Conservation (phyloP, 108 stramenopile genomes). For the Fistulifera pelliculosa region DNA sequence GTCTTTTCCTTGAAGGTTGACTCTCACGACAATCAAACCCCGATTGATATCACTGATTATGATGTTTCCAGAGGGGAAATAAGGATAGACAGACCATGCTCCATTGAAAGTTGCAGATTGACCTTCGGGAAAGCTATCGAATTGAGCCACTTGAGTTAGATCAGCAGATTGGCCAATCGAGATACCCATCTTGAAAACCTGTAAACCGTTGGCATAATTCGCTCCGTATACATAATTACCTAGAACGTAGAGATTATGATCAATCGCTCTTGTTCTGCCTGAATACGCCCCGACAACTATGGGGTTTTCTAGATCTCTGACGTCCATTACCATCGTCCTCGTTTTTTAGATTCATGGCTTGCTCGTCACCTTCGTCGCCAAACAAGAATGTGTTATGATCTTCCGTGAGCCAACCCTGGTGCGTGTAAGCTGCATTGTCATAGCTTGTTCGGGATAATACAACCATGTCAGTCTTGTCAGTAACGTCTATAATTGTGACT, state of each 20-base stretch:
- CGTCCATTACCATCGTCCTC: conserved; percentile 13
- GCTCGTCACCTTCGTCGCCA: conserved; percentile 27
- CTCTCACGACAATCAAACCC: conserved; percentile 17
- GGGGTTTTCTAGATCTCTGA: not conserved
- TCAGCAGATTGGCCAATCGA: conserved; percentile 6
- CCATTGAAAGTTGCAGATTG: conserved; percentile 6
- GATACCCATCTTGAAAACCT: conserved; percentile 3
- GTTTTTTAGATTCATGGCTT: conserved; percentile 2
- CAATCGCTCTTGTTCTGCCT: conserved; percentile 11
- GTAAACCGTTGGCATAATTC: conserved; percentile 27
- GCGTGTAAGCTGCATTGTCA: conserved; percentile 12
- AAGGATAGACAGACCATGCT: conserved; percentile 30
- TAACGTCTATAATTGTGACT: conserved; percentile 24
- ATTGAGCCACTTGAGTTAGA: conserved; percentile 16
- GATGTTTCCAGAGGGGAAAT: conserved; percentile 19
- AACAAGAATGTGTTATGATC: conserved; percentile 23
- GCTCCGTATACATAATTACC: conserved; percentile 18
- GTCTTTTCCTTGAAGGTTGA: too few species aligned
- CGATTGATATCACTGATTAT: conserved; percentile 10
- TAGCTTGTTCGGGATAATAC: conserved; percentile 9
- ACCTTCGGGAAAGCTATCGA: conserved; percentile 16
- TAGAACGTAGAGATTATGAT: conserved; percentile 32
- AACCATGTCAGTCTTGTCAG: conserved; percentile 1
- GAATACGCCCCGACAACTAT: not conserved
- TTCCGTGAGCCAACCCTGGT: conserved; percentile 33